phyloP scores from a whole-genome alignment of 169 alveolate genomes.

The Plasmodium blacklocki region DNA sequence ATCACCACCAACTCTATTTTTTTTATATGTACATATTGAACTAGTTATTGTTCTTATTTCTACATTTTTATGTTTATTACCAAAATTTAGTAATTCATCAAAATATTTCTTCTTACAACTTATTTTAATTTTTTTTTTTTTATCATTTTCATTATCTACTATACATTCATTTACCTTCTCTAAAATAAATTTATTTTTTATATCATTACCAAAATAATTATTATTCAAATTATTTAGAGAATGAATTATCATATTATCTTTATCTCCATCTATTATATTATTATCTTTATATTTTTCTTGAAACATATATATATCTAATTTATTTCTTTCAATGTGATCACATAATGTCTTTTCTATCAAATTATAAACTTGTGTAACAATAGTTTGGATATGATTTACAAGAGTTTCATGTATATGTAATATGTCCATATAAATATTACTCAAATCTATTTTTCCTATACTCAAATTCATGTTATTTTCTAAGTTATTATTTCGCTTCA shows the following conservation, averaged over 20 bases:
- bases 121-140: no score
- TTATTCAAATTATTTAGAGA: neutral
- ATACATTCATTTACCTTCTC: neutral
- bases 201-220: neutral
- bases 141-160: neutral
- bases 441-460: constrained; percentile 33
- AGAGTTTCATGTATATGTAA: constrained; percentile 52
- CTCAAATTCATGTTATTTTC: constrained; percentile 19
- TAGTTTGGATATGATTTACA: constrained; percentile 56
- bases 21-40: no score
- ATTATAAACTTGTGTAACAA: constrained; percentile 26
- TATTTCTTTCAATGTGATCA: constrained; percentile 3
- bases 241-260: neutral
- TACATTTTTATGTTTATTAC: no score
- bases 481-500: constrained; percentile 19
- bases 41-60: no score
- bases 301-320: neutral
- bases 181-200: neutral
- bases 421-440: constrained; percentile 43
- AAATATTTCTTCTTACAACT: no score
- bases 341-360: constrained; percentile 18
- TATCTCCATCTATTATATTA: neutral
- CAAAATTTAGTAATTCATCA: no score
- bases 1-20: no score
- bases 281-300: neutral